Base-by-base conservation (phyloP, 2,329 filamentous ascomycete genomes). In the Diplodia seriata region DNA sequence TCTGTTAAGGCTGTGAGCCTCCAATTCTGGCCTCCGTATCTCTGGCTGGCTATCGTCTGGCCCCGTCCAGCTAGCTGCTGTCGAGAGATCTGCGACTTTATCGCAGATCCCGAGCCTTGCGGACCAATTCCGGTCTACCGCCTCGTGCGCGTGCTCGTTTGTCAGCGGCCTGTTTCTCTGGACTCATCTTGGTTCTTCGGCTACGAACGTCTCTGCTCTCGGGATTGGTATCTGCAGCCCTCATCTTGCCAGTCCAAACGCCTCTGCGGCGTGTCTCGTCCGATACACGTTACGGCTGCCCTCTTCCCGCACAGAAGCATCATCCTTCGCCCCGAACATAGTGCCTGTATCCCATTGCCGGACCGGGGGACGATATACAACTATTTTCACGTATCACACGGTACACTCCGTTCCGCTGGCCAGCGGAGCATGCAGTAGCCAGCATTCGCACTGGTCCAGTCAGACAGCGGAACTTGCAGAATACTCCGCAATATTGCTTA, bases 1-100 rank as follows among this genome's bases (percentile, higher is more conserved):
- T 59, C 55, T 26, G 47, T 63, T 63, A 63, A 63, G 59, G 59
- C 47, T 53, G 47, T 63, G 59, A 63, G 59, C 59, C 47, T 63
- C 59, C 59, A 63, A 8, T 51, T 36, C 43, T 51, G 29, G 29
- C 43, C 47, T 38, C 40, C 57, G 3, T 33, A 50, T 49, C 40
- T 31, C 18, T 50, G 38, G 36, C 43, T 31, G 23, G 23, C 38
- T 29, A 29, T 61, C 56, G 38, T 26, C 56, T 61, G 38, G 43
- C 20, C 43, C 26, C 26, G 26, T 14, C 43, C 43, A 18, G 57
- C 57, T 62, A 49, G 59, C 59, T 15, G 14, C 29, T 38, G 20
- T 51, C 59, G 43, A 51, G 12, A 23, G 18, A 51, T 38, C 59
- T 51, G 59, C 59, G 31, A 23, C 29, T 51, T 51, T 63, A 51